A percentile compares a stretch with the other conserved stretches of the same genome.
These are phyloP conservation scores for Moricandia arvensis DNA, from an alignment of 345 rosid genomes.

Conservation along the genomic window DNA sequence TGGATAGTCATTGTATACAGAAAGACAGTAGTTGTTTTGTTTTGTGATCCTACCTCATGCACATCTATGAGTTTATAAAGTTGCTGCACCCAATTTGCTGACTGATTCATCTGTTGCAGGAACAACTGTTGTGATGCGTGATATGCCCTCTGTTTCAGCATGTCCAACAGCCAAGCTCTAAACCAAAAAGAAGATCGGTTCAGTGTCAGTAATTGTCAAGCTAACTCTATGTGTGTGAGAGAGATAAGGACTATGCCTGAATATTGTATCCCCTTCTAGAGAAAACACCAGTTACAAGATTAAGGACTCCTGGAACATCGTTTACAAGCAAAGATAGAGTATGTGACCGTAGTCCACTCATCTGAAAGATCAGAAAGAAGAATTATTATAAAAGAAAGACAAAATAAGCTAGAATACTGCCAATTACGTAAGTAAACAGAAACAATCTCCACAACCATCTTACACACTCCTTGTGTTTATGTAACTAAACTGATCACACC, in stretches of 20 bases:
- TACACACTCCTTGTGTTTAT: neutral
- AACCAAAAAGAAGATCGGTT: neutral
- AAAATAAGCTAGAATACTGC: neutral
- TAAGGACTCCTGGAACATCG: constrained; percentile 84
- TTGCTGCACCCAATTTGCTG: constrained; percentile 43
- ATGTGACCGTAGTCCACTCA: constrained; percentile 75
- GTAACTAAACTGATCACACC: neutral
- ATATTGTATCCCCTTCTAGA: constrained; percentile 87
- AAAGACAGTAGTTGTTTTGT: neutral
- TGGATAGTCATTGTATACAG: neutral
- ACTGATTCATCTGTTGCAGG: constrained; percentile 47
- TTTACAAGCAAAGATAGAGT: constrained; percentile 79
- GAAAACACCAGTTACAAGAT: constrained; percentile 73
- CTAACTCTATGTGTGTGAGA: neutral
- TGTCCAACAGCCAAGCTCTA: constrained; percentile 47
- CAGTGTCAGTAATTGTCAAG: neutral
- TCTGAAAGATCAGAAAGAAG: constrained; percentile 47
- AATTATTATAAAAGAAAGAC: neutral
- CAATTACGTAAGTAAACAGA: neutral
- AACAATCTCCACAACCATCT: neutral
- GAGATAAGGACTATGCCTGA: constrained; percentile 53
- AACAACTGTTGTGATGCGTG: constrained; percentile 44
- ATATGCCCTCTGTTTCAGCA: constrained; percentile 42
- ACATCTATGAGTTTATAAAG: constrained; percentile 43
- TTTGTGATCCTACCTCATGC: constrained; percentile 34